Evolutionary conservation across 345 rosid species (phyloP).

Genomic region (Geranium brycei): DNA sequence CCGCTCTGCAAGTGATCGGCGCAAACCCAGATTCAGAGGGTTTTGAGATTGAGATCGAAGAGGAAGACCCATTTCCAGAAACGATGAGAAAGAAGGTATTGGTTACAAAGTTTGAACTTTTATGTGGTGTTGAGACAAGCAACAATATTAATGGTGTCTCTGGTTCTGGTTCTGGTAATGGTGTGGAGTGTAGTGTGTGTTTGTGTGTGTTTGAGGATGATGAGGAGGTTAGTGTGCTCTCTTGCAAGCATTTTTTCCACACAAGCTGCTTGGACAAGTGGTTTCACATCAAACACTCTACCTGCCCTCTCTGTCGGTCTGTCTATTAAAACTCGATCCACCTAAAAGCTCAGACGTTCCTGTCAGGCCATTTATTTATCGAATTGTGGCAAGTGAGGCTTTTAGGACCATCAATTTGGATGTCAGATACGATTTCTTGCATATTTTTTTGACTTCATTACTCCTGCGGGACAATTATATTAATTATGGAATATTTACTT

Average conservation of each 20-base stretch:
- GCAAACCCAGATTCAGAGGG: neutral
- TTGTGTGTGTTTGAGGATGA: slow-evolving; percentile 56
- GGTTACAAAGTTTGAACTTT: slow-evolving; percentile 37
- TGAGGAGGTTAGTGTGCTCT: slow-evolving; percentile 67
- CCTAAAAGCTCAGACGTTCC: too few species aligned
- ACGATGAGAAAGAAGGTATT: slow-evolving; percentile 27
- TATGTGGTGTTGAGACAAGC: slow-evolving; percentile 4
- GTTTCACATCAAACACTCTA: slow-evolving; percentile 41
- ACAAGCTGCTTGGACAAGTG: slow-evolving; percentile 58
- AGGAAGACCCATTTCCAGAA: slow-evolving; percentile 14
- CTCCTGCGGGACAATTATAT: too few species aligned
- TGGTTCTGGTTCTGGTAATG: too few species aligned
- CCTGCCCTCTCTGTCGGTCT: slow-evolving; percentile 82
- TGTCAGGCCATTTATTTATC: too few species aligned
- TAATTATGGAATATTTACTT: too few species aligned
- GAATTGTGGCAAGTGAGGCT: too few species aligned
- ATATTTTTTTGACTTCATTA: too few species aligned
- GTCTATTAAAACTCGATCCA: slow-evolving; percentile 14
- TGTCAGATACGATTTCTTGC: too few species aligned
- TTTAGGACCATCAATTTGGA: too few species aligned
- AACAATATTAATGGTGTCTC: too few species aligned
- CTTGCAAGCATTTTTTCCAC: slow-evolving; percentile 84
- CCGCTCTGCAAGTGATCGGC: slow-evolving; percentile 29
- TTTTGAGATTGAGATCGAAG: slow-evolving; percentile 2
- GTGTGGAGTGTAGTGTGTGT: slow-evolving; percentile 62